Evolutionary conservation across 208 protist species (phyloP).

Genomic region (Crithidia bombi): DNA sequence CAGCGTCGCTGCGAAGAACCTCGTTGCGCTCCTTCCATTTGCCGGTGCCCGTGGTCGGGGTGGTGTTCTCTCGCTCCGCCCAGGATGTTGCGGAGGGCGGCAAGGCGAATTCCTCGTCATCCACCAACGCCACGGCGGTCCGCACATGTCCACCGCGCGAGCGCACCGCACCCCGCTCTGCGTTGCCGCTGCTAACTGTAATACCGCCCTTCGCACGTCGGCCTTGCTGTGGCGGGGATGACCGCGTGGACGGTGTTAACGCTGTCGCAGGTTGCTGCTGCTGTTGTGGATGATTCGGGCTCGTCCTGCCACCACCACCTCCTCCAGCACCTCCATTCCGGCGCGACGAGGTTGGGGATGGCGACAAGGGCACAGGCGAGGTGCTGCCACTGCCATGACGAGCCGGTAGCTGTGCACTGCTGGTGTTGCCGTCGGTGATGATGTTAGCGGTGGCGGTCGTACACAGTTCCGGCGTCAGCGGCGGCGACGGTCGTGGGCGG

Average conservation of each 20-base stretch:
- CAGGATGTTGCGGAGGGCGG: constrained; percentile 27
- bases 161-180: neutral
- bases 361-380: constrained; percentile 3
- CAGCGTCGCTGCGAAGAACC: too few species aligned
- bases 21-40: neutral
- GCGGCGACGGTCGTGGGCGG: neutral
- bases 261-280: neutral
- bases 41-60: neutral
- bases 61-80: neutral
- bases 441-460: neutral
- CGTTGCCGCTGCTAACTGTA: neutral
- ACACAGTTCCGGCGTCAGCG: constrained; percentile 3
- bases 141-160: neutral
- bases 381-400: neutral
- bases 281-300: too few species aligned
- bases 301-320: neutral
- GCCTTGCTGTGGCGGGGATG: neutral
- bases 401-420: neutral
- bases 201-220: neutral
- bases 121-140: constrained; percentile 12
- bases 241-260: neutral
- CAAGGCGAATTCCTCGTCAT: constrained; percentile 20
- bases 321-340: neutral
- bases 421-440: neutral
- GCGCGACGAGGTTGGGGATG: neutral